Base-by-base conservation (phyloP, 2,329 filamentous ascomycete species). In the Anthostomella pinea region DNA sequence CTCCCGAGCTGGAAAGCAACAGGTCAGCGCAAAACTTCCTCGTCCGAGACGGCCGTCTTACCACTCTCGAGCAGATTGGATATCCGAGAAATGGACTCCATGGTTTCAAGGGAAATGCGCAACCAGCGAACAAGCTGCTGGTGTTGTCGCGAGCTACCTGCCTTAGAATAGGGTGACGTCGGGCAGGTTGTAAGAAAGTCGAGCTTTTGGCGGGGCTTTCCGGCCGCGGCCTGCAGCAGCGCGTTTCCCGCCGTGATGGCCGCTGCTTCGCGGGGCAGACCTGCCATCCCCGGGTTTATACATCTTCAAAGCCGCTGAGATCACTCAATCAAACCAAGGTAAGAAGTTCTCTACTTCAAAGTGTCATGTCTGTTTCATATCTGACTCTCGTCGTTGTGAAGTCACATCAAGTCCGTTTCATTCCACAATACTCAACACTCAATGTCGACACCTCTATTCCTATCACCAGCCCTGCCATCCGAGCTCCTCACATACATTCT, bases 1-100 rank as follows among this genome's bases (percentile, higher is more conserved):
- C 68, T 97, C 93, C 66, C 93, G 85, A 60, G 93, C 93, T 95
- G 68, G 28, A 35, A 33, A 34, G 26, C 46, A 45, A 44, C 23
- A 34, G 33, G 32, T 42, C 29, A 33, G 37, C 42, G 32, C 32
- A 33, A 40, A 28, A 35, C 38, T 38, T 20, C 33, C 16, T 27
- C 35, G 33, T 14, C 23, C 20, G 17, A 30, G 18, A 17, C 26
- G 15, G 21, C 31, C 21, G 19, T 24, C 77, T 57, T 75, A 95
- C 91, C 89, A 67, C 86, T 93, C 73, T 97, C 93, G 64, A 98
- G 83, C 68, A 97, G 79, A 62, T 81, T 87, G 53, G 90, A 95
- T 65, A 98, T 94, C 58, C 87, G 80, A 48, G 91, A 89, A 60
- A 97, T 89, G 15, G 91, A 95, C 77, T 98, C 93, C 93, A 98